Evolutionary conservation across 495 filamentous ascomycete genomes (phyloP).

Genomic region (Rostrohypoxylon terebratum): DNA sequence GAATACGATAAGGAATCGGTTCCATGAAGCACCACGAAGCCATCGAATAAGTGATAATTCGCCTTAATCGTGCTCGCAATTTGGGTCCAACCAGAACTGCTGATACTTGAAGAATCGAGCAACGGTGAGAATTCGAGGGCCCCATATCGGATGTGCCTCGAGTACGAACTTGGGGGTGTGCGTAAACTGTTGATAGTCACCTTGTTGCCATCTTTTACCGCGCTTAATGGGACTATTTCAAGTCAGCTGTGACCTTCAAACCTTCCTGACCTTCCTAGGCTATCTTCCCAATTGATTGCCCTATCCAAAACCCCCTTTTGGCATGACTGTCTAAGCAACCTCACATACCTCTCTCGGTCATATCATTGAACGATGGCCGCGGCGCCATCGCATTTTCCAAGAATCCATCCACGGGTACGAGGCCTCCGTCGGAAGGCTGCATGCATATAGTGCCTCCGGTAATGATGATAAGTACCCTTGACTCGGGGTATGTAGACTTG

Average conservation of each 20-base stretch:
- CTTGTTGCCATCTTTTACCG: constrained; percentile 56
- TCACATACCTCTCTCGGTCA: constrained; percentile 66
- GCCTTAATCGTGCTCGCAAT: constrained; percentile 76
- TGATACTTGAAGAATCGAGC: constrained; percentile 92
- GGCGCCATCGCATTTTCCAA: constrained; percentile 84
- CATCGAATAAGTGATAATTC: constrained; percentile 94
- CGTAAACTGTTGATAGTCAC: constrained; percentile 68
- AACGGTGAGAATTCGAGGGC: constrained; percentile 88
- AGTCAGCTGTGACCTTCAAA: constrained; percentile 16
- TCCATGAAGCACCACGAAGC: constrained; percentile 95
- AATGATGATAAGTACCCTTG: constrained; percentile 88
- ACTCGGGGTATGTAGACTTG: constrained; percentile 68
- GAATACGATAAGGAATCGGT: constrained; percentile 95
- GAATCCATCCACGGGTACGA: constrained; percentile 82
- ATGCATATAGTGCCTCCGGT: constrained; percentile 98
- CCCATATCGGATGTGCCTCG: constrained; percentile 83
- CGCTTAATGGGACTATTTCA: constrained; percentile 48
- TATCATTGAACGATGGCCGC: constrained; percentile 90
- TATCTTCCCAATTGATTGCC: not conserved
- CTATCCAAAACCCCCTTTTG: not conserved
- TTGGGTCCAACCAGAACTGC: constrained; percentile 83
- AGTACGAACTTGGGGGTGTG: constrained; percentile 84
- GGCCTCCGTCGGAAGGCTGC: constrained; percentile 73
- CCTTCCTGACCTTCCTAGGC: not conserved
- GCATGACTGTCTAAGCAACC: not conserved